Evolutionary conservation across 768 basidiomycete genomes (phyloP), one percentile per base, ranked within the genome.

Genomic region (Collybia sp.): DNA sequence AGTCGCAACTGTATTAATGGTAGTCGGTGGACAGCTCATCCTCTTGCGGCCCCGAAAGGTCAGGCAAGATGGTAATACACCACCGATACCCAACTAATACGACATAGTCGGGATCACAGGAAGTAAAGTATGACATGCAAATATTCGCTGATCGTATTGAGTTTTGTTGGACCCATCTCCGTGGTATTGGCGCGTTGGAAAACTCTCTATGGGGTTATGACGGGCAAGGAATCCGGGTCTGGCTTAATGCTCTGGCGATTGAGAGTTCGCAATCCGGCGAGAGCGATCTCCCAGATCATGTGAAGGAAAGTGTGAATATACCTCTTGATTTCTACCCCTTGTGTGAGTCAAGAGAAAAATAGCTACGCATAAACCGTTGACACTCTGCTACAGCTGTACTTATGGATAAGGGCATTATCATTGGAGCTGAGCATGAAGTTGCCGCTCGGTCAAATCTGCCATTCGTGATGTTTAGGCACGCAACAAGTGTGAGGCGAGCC

Each of bases 371-470:
- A n/a, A 40, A 33, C 49, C 13, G 47, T 48, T 50, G 47, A 50
- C 32, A 50, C 8, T 25, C 4, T 32, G 16, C 30, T 44, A 11
- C 55, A 98, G 95, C 95, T 47, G 93, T 93, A 6, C 76, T 99
- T 18, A 98, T 98, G 93, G 94, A 97, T 64, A 99, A 97, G 60
- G 95, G 94, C 1, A 96, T 99, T 53, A 93, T 99, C 52, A 93
- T 97, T 54, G 95, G 95, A 6, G 90, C 88, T 19, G 94, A 97
- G 53, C 82, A 93, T 47, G 95, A 99, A 62, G 79, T 81, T 2
- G 84, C 82, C 2, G 74, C 84, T 12, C 77, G 89, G 44, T 67
- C 75, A 18, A 88, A 84, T 46, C 68, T 97, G 8, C 81, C 93
- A 1, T 96, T 96, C 60, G 84, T 87, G 12, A 85, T 94, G 69